phyloP scores from a whole-genome alignment of 768 basidiomycete species.

The Hygrophorus pudorinus region DNA sequence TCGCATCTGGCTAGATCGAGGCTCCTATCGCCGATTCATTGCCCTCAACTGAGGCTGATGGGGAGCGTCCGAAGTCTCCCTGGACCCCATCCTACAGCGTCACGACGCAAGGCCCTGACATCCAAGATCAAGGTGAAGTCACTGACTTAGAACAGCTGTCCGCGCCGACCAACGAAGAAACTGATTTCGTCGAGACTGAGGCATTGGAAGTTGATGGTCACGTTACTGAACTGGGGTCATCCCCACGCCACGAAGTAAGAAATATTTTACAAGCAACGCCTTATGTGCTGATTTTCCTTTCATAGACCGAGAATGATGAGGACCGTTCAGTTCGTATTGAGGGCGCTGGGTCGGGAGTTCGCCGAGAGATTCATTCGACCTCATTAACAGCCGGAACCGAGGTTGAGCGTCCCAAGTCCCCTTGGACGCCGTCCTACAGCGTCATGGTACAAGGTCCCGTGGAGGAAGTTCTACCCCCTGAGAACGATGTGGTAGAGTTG shows the following conservation, averaged over 20 bases:
- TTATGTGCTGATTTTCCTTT: too few species aligned
- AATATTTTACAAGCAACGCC: too few species aligned
- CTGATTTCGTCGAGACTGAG: background rate
- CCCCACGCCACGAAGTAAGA: too few species aligned
- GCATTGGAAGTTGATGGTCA: background rate
- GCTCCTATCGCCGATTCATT: background rate
- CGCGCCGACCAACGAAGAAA: background rate
- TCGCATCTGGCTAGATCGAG: too few species aligned
- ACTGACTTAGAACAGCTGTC: too few species aligned
- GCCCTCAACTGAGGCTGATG: constrained; percentile 1
- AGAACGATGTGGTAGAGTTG: constrained; percentile 7
- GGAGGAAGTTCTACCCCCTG: constrained; percentile 12
- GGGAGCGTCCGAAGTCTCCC: constrained; percentile 41
- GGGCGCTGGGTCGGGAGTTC: too few species aligned
- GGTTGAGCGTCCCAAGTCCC: constrained; percentile 36
- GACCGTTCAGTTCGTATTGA: too few species aligned
- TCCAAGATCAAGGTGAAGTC: too few species aligned
- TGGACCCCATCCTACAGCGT: constrained; percentile 47
- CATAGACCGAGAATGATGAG: too few species aligned
- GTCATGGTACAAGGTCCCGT: constrained; percentile 34
- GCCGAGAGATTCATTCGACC: background rate
- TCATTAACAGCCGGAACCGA: constrained; percentile 3
- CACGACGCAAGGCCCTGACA: constrained; percentile 6
- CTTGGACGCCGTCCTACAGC: constrained; percentile 45
- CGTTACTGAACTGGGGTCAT: background rate